phyloP scores from a whole-genome alignment of 805 yeast species.

The Myxozyma lipomycoides region DNA sequence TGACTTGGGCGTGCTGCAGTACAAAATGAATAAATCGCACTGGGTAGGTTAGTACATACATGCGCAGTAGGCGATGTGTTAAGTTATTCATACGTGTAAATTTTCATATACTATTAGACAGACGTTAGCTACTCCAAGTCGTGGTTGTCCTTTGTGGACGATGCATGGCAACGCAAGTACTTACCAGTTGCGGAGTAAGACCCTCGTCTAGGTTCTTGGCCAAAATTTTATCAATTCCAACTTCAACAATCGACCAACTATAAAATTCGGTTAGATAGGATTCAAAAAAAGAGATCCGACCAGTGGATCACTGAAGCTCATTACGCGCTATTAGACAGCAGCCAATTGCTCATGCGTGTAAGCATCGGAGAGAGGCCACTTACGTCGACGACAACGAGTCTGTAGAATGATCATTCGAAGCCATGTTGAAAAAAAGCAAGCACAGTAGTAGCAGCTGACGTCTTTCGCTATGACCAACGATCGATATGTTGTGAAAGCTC shows the following conservation, averaged over 20 bases:
- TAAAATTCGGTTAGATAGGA: background rate
- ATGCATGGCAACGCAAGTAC: slow-evolving; percentile 9
- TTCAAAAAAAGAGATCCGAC: background rate
- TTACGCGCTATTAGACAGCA: too few relatives aligned
- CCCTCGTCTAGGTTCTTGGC: slow-evolving; percentile 39
- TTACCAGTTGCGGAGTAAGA: slow-evolving; percentile 36
- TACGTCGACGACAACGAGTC: slow-evolving; percentile 1
- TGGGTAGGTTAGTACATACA: background rate
- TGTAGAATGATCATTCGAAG: background rate
- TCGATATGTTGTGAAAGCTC: too few relatives aligned
- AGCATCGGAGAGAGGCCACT: background rate
- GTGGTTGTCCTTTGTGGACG: too few relatives aligned
- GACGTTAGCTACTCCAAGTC: background rate
- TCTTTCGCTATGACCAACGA: too few relatives aligned
- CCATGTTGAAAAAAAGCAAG: too few relatives aligned
- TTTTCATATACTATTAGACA: slow-evolving; percentile 33
- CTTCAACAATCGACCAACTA: slow-evolving; percentile 42
- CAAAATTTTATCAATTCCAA: slow-evolving; percentile 41
- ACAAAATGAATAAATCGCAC: slow-evolving; percentile 30
- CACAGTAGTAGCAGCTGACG: too few relatives aligned
- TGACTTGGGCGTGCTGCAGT: slow-evolving; percentile 28
- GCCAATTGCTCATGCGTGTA: too few relatives aligned
- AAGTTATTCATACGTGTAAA: slow-evolving; percentile 33
- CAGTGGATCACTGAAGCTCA: too few relatives aligned
- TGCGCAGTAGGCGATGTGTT: background rate